These are phyloP conservation scores for Camellia oleifera DNA, from an alignment of 179 eudicot genomes.

Conservation along the genomic window DNA sequence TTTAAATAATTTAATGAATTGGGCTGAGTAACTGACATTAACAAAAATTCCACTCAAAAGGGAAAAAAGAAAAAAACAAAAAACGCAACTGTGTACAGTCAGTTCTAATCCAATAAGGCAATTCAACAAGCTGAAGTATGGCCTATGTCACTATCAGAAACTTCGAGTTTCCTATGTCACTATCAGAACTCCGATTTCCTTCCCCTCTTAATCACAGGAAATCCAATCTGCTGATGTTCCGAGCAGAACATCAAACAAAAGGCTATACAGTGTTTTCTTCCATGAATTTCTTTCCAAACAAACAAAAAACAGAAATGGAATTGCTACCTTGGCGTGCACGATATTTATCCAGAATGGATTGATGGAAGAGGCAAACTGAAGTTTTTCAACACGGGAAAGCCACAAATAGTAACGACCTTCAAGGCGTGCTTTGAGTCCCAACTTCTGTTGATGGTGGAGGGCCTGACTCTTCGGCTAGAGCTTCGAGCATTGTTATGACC, in stretches of 20 bases:
- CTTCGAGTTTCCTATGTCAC: neutral
- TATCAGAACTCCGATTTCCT: neutral
- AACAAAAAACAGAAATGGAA: neutral
- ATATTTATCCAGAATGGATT: neutral
- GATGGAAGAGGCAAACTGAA: neutral
- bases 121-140: too few species aligned
- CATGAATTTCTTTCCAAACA: slow-evolving; percentile 8
- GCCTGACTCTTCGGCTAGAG: slow-evolving; percentile 22
- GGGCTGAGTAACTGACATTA: neutral
- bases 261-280: slow-evolving; percentile 1
- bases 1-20: neutral
- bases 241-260: neutral
- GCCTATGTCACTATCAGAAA: neutral
- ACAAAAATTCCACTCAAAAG: neutral
- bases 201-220: neutral
- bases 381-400: neutral
- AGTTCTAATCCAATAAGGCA: neutral
- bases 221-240: slow-evolving; percentile 4
- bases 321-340: neutral
- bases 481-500: slow-evolving; percentile 27
- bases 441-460: slow-evolving; percentile 16
- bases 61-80: neutral
- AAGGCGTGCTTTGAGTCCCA: slow-evolving; percentile 4
- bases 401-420: neutral
- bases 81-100: slow-evolving; percentile 6